Evolutionary conservation across 2,329 filamentous ascomycete species (phyloP).

Genomic region (Phialophora macrospora): DNA sequence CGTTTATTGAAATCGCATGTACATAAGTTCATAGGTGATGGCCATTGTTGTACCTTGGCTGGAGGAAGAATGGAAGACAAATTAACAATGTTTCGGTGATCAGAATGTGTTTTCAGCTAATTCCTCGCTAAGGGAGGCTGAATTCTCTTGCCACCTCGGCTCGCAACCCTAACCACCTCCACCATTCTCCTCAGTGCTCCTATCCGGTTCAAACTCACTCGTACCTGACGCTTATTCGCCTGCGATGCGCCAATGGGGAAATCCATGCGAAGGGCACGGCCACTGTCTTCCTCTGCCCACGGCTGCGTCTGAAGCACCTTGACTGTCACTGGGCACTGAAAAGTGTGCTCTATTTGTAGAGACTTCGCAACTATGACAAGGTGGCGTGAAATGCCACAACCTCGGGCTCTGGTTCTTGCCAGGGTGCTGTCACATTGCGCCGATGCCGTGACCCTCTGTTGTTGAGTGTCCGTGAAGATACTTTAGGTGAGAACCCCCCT

Average conservation of each 20-base stretch:
- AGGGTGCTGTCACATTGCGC: not conserved
- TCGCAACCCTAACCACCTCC: not conserved
- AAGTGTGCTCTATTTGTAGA: not conserved
- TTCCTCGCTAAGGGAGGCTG: not conserved
- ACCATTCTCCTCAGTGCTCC: not conserved
- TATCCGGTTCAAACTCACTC: not conserved
- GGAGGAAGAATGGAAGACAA: too few species aligned
- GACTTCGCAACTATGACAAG: not conserved
- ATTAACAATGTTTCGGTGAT: too few species aligned
- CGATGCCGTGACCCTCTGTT: not conserved
- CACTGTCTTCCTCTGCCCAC: not conserved
- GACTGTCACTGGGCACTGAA: not conserved
- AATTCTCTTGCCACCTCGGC: not conserved
- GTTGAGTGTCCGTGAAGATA: not conserved
- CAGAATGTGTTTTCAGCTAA: not conserved
- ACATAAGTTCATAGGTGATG: not conserved
- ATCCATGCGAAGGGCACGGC: not conserved
- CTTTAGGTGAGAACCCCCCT: not conserved
- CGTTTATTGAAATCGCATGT: constrained; percentile 4
- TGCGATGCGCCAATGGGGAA: constrained; percentile 4
- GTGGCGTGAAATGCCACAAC: too few species aligned
- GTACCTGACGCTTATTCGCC: not conserved
- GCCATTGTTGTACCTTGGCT: too few species aligned
- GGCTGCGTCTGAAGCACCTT: not conserved
- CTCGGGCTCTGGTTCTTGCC: not conserved